Conservation (phyloP, 805 yeast genomes). For the Maudiozyma bulderi region DNA sequence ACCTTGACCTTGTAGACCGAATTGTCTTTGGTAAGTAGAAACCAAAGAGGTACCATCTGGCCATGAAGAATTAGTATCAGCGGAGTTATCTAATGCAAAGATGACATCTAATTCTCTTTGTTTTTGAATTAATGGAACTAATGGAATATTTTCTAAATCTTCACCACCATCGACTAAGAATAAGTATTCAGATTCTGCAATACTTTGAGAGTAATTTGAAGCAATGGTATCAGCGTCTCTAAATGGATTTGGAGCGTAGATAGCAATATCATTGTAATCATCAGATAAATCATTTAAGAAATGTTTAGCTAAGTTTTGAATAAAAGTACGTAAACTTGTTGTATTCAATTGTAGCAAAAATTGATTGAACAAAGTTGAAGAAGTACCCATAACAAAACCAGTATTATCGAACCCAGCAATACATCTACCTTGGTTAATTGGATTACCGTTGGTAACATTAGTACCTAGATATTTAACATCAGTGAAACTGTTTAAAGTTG, state of each 20-base stretch:
- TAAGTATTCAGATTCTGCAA: conserved; percentile 35
- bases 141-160: conserved; percentile 55
- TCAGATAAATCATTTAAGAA: conserved; percentile 39
- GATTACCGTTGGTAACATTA: conserved; percentile 47
- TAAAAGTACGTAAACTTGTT: conserved; percentile 37
- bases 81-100: conserved; percentile 58
- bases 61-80: conserved; percentile 51
- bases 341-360: conserved; percentile 42
- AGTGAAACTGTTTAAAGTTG: conserved; percentile 53
- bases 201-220: conserved; percentile 28
- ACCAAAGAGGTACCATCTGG: conserved; percentile 60
- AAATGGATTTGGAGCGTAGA: conserved; percentile 66
- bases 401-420: conserved; percentile 67
- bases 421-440: conserved; percentile 40
- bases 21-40: conserved; percentile 51
- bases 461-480: conserved; percentile 67
- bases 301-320: conserved; percentile 31
- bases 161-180: conserved; percentile 67
- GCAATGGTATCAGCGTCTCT: conserved; percentile 30
- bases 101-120: conserved; percentile 53
- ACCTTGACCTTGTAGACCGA: conserved; percentile 41
- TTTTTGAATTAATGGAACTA: conserved; percentile 50
- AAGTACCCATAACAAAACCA: conserved; percentile 74
- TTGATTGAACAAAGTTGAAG: conserved; percentile 71
- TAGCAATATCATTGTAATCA: conserved; percentile 58